Conservation (phyloP, 345 rosid genomes). For the Lepidium aucheri region DNA sequence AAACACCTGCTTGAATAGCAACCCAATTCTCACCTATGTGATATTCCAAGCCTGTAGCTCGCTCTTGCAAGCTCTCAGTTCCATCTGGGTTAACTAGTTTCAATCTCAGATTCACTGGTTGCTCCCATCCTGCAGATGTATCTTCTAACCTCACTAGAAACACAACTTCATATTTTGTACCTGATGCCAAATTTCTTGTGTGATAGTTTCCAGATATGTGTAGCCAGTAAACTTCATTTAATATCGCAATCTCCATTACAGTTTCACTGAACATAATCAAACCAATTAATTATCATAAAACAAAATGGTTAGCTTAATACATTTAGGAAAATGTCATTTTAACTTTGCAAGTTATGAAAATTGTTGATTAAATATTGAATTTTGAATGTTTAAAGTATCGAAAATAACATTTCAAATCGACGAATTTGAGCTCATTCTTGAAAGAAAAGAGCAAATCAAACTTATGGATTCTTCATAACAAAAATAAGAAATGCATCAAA, state of each 20-base stretch:
- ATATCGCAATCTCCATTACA: conserved; percentile 32
- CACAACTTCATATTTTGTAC: conserved; percentile 27
- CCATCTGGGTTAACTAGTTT: conserved; percentile 28
- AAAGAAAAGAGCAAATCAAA: no score
- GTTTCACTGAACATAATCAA: background rate
- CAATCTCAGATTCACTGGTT: conserved; percentile 26
- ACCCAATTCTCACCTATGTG: conserved; percentile 35
- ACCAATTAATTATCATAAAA: background rate
- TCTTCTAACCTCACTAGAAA: conserved; percentile 36
- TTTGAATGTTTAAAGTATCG: no score
- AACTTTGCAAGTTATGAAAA: no score
- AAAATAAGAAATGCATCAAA: no score
- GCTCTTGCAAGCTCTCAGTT: conserved; percentile 27
- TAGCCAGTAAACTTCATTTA: conserved; percentile 42
- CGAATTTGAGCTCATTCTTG: no score
- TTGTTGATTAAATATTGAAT: no score
- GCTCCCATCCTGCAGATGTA: conserved; percentile 37
- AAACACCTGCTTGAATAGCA: conserved; percentile 37
- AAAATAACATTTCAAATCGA: no score
- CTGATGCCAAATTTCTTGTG: conserved; percentile 35
- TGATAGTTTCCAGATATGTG: conserved; percentile 33
- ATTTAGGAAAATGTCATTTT: no score
- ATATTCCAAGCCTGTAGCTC: conserved; percentile 14
- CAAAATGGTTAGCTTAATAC: no score
- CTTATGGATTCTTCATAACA: no score